A percentile compares a stretch with the other conserved stretches of the same genome.
Evolutionary conservation across 768 basidiomycete genomes (phyloP).

Genomic region (Termitomyces sp.): DNA sequence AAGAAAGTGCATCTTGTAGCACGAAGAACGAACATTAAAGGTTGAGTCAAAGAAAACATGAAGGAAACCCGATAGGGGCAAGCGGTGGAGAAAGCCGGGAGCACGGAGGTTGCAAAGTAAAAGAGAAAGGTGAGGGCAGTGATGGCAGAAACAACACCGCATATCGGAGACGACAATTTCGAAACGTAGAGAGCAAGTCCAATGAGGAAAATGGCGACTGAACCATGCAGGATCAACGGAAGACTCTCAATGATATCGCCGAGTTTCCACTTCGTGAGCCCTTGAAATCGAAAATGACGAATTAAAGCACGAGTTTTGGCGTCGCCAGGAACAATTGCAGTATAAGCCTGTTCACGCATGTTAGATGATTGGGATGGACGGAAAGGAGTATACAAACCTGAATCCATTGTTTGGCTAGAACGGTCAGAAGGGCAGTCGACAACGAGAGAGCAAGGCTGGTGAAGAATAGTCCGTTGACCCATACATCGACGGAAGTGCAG

Average conservation of each 20-base stretch:
- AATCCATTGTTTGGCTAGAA: neutral
- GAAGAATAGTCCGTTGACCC: conserved; percentile 1
- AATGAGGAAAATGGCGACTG: neutral
- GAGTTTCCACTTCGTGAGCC: neutral
- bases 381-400: neutral
- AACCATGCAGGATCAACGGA: neutral
- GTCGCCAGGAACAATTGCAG: neutral
- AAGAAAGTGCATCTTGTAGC: neutral
- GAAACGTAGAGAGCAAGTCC: neutral
- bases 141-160: neutral
- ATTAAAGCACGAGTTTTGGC: neutral
- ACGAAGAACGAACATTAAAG: neutral
- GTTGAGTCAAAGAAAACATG: neutral
- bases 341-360: neutral
- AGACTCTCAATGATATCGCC: neutral
- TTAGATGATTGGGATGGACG: neutral
- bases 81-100: neutral
- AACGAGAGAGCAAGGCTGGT: neutral
- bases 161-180: neutral
- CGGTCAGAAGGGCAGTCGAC: neutral
- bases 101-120: neutral
- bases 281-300: neutral
- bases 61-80: neutral
- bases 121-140: neutral
- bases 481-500: neutral